A percentile compares a stretch with the other conserved stretches of the same genome.
These are phyloP conservation scores for Phaseolus lunatus DNA, from an alignment of 306 rosid genomes.

Conservation along the genomic window DNA sequence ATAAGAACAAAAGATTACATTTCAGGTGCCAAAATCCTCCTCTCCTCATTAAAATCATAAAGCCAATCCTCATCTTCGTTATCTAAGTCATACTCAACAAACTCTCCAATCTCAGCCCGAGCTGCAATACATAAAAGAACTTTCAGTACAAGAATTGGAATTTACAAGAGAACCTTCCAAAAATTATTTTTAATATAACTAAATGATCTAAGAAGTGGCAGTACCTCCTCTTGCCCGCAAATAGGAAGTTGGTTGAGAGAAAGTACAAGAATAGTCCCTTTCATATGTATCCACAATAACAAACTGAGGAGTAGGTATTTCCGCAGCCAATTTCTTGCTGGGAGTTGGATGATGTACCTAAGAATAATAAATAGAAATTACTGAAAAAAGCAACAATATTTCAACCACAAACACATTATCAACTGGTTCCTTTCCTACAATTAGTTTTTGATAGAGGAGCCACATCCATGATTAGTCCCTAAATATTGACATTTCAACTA, in stretches of 20 bases:
- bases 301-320: constrained; percentile 92
- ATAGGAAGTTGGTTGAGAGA: constrained; percentile 82
- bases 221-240: constrained; percentile 94
- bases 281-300: constrained; percentile 92
- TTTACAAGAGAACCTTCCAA: constrained; percentile 32
- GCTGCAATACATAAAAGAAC: constrained; percentile 56
- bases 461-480: constrained; percentile 17
- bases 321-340: constrained; percentile 70
- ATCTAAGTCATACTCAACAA: constrained; percentile 96
- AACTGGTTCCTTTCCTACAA: constrained; percentile 28
- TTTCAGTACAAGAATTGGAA: constrained; percentile 34
- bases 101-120: constrained; percentile 94
- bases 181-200: constrained; percentile 33
- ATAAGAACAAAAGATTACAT: constrained; percentile 51
- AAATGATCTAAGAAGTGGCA: constrained; percentile 32
- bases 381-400: constrained; percentile 16
- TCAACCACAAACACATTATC: constrained; percentile 5
- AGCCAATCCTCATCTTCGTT: constrained; percentile 98
- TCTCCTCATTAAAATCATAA: constrained; percentile 69
- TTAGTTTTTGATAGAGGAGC: not conserved
- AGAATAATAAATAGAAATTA: constrained; percentile 29
- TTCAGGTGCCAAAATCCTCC: constrained; percentile 69
- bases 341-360: constrained; percentile 65
- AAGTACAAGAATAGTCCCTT: constrained; percentile 88
- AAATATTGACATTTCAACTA: constrained; percentile 37